Conservation (phyloP, 2,329 filamentous ascomycete species). For the Lachnellula willkommii region DNA sequence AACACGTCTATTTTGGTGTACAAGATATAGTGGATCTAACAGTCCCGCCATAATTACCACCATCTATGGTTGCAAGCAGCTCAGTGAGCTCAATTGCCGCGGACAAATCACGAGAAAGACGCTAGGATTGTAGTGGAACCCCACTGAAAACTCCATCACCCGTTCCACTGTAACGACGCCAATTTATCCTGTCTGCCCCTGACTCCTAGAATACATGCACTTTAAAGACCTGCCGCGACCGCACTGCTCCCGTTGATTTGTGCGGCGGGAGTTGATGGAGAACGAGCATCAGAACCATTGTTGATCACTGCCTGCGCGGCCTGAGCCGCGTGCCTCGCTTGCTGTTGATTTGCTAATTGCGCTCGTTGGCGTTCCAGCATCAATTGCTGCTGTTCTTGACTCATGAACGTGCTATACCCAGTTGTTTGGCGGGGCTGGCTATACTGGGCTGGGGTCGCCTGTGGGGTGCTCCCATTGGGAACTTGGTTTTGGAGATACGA, state of each 20-base stretch:
- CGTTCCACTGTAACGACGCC: neutral
- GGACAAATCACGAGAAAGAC: neutral
- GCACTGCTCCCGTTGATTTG: slow-evolving; percentile 24
- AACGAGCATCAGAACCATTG: slow-evolving; percentile 2
- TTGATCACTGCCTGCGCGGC: slow-evolving; percentile 12
- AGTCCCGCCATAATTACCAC: neutral
- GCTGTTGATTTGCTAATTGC: slow-evolving; percentile 30
- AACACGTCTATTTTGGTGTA: neutral
- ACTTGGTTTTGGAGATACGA: slow-evolving; percentile 20
- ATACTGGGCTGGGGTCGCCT: slow-evolving; percentile 18
- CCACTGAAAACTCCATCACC: neutral
- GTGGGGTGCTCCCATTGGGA: slow-evolving; percentile 24
- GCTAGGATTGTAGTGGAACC: neutral
- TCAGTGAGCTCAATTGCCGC: neutral
- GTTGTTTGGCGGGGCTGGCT: slow-evolving; percentile 14
- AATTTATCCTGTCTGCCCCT: neutral
- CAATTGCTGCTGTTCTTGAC: slow-evolving; percentile 30
- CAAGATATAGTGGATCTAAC: neutral
- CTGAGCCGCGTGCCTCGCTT: slow-evolving; percentile 28
- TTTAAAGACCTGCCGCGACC: slow-evolving; percentile 17
- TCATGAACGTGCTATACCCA: slow-evolving; percentile 29
- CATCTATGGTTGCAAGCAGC: neutral
- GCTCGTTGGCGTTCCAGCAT: slow-evolving; percentile 35
- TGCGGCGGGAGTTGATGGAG: slow-evolving; percentile 17
- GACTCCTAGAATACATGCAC: neutral